phyloP scores from a whole-genome alignment of 1,139 yeast species.

The Geotrichum cucujoidarum region DNA sequence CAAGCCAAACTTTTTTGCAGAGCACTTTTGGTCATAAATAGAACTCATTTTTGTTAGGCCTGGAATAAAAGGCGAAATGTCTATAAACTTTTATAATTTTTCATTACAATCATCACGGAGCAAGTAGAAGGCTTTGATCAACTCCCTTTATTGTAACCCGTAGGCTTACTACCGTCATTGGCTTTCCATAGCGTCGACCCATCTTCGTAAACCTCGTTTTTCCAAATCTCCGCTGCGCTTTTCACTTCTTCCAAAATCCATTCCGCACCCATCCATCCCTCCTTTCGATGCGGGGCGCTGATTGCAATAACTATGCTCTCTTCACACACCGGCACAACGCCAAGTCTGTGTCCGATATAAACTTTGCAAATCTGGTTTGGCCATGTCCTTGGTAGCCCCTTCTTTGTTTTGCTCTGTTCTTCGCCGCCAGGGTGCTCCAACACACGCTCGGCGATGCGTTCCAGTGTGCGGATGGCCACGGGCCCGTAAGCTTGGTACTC shows the following conservation, averaged over 20 bases:
- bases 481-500: conserved; percentile 44
- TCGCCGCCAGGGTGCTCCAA: conserved; percentile 27
- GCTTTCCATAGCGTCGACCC: conserved; percentile 41
- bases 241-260: conserved; percentile 45
- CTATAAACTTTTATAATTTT: no score
- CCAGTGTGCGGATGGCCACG: conserved; percentile 39
- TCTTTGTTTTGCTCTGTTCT: not conserved
- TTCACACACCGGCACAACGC: conserved; percentile 44
- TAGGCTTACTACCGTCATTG: conserved; percentile 31
- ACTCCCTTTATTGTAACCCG: not conserved
- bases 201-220: conserved; percentile 41
- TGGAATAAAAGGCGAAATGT: no score
- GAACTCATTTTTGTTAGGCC: not conserved
- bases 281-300: conserved; percentile 45
- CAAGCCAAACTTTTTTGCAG: conserved; percentile 17
- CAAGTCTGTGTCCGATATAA: conserved; percentile 43
- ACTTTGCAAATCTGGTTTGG: conserved; percentile 33
- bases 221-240: conserved; percentile 46
- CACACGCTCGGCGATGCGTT: conserved; percentile 36
- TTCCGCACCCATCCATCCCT: conserved; percentile 45
- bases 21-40: conserved; percentile 15
- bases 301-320: conserved; percentile 45
- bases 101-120: no score
- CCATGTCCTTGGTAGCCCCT: not conserved
- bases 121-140: no score